Base-by-base conservation (phyloP, 2,329 filamentous ascomycete genomes). In the Colletotrichum orchidophilum region DNA sequence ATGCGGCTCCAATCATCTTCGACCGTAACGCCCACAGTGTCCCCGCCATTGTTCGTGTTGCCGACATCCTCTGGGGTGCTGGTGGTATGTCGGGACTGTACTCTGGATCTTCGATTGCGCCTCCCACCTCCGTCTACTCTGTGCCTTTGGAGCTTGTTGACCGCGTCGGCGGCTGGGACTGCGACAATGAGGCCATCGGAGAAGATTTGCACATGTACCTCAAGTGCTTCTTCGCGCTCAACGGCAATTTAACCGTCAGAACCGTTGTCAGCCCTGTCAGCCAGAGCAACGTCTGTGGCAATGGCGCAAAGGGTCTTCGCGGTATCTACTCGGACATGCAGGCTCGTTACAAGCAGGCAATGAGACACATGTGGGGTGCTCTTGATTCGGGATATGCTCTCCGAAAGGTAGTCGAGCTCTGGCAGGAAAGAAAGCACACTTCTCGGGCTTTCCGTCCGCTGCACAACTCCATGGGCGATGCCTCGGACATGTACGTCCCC, bases 141-240 rank as follows among this genome's bases (percentile, higher is more conserved):
- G 79, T 94, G 0, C 89, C 92, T 1, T 86, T 94, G 50, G 86
- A 88, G 55, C 81, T 94, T 18, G 87, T 92, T 50, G 91, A 93
- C 75, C 86, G 88, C 31, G 92, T 93, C 33, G 90, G 91, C 11
- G 92, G 92, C 29, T 94, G 92, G 92, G 92, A 94, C 77, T 88
- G 88, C 64, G 91, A 89, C 62, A 86, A 88, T 1, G 91, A 93
- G 72, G 91, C 92, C 24, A 94, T 94, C 74, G 92, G 92, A 53
- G 92, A 94, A 80, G 92, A 94, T 77, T 81, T 94, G 76, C 92
- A 94, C 82, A 94, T 94, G 92, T 92, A 92, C 77, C 85, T 94
- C 73, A 94, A 94, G 83, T 93, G 91, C 79, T 94, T 94, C 82
- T 94, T 94, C 74, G 90, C 91, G 1, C 86, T 93, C 21, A 92